Conservation (phyloP, 2,329 filamentous ascomycete species). For the Zelopaecilomyces penicillatus region DNA sequence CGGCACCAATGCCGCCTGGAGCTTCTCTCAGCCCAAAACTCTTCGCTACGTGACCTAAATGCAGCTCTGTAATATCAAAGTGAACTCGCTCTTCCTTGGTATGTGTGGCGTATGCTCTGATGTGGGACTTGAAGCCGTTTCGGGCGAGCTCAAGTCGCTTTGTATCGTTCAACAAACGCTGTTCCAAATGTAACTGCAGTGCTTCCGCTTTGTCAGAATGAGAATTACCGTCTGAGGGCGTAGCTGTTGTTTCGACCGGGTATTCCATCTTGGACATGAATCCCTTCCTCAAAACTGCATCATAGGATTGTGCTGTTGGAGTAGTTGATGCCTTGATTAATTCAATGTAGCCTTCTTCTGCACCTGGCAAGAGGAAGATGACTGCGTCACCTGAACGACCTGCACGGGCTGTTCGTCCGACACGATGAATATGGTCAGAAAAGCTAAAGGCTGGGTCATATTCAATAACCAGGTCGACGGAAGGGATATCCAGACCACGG, state of each 20-base stretch:
- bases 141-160: conserved; percentile 72
- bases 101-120: conserved; percentile 92
- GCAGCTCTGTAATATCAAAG: conserved; percentile 87
- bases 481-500: conserved; percentile 88
- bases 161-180: conserved; percentile 50
- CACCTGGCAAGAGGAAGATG: conserved; percentile 83
- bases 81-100: conserved; percentile 73
- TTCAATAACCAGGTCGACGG: conserved; percentile 89
- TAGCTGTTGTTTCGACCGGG: conserved; percentile 60
- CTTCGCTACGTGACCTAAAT: conserved; percentile 90
- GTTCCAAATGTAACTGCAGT: conserved; percentile 51
- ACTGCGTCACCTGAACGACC: conserved; percentile 79
- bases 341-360: conserved; percentile 83
- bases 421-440: conserved; percentile 88
- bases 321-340: conserved; percentile 50
- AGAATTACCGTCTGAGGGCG: conserved; percentile 32
- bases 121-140: conserved; percentile 82
- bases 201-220: conserved; percentile 46
- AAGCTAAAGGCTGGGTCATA: conserved; percentile 93
- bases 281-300: conserved; percentile 55
- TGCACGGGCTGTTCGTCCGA: conserved; percentile 89
- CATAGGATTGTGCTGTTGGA: conserved; percentile 43
- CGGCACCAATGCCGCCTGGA: conserved; percentile 68
- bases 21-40: conserved; percentile 84
- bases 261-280: conserved; percentile 53